Evolutionary conservation across 2,329 filamentous ascomycete species (phyloP).

Genomic region (Alternaria gansuensis): DNA sequence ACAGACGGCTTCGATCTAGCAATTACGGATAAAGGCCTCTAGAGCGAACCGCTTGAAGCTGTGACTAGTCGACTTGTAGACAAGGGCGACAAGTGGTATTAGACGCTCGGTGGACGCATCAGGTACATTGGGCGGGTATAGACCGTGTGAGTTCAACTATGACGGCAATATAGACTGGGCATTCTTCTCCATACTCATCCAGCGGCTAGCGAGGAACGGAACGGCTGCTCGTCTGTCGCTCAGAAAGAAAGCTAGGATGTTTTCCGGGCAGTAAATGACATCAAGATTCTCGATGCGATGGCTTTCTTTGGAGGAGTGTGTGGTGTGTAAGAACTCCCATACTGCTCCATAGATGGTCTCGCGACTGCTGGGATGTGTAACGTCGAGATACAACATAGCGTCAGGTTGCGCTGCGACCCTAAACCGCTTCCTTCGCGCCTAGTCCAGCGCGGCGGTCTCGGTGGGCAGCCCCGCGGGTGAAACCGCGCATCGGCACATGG

Average conservation of each 20-base stretch:
- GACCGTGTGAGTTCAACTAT: background rate
- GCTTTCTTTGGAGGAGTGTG: background rate
- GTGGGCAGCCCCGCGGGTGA: slow-evolving; percentile 2
- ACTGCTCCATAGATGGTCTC: background rate
- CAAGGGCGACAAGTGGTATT: slow-evolving; percentile 22
- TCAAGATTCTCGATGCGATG: background rate
- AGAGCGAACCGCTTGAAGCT: background rate
- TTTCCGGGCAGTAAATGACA: background rate
- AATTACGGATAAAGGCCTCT: slow-evolving; percentile 36
- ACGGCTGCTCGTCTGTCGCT: background rate
- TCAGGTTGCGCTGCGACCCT: slow-evolving; percentile 11
- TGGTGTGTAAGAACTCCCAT: slow-evolving; percentile 2
- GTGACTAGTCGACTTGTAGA: slow-evolving; percentile 12
- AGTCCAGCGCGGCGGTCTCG: slow-evolving; percentile 1
- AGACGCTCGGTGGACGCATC: background rate
- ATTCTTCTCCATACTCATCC: background rate
- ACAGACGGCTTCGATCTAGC: slow-evolving; percentile 33
- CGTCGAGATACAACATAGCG: slow-evolving; percentile 22
- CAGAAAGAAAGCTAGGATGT: background rate
- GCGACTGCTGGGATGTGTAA: slow-evolving; percentile 18
- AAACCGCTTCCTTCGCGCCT: slow-evolving; percentile 6
- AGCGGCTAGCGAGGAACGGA: background rate
- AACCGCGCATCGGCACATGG: slow-evolving; percentile 6
- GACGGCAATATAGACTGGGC: background rate
- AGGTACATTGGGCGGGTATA: background rate